Base-by-base conservation (phyloP, 73 alveolate species). In the Stentor roeselii region DNA sequence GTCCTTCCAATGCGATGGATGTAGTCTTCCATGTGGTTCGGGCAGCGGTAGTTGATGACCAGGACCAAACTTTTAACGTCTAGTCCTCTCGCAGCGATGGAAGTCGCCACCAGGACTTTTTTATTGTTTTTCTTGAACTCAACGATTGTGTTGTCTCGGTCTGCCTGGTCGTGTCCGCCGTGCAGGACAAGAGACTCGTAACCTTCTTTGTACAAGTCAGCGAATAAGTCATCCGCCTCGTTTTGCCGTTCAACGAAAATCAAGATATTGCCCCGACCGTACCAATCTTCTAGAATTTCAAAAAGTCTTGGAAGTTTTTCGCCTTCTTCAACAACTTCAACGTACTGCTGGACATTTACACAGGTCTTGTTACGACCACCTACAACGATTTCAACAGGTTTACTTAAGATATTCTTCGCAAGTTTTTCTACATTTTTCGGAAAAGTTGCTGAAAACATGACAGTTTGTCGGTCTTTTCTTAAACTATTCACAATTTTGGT, bases 1-100 rank as follows among this genome's bases (percentile, higher is more conserved):
- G 99, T 98, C 67, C 99, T 90, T 4, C 99, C 99, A 31, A 96
- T 96, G 89, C 99, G 92, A 90, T 98, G 99, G 35, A 98, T 95
- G 83, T 96, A 98, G 86, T 98, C 99, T 82, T 98, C 99, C 94
- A 93, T 92, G 83, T 98, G 99, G 89, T 98, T 98, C 1, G 99
- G 99, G 83, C 99, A 94, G 74, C 93, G 86, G 86, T 94, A 98
- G 87, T 98, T 98, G 36, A 98, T 87, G 3, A 98, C 99, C 35
- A 98, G 89, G 11, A 92, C 92, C 59, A 97, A 86, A 75, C 95
- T 87, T 61, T 94, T 96, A 34, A 98, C 94, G 89, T 98, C 99
- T 3, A 98, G 85, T 14, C 99, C 99, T 84, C 99, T 87, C 36
- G 99, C 98, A 74, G 95, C 90, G 31, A 98, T 93, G 67, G 98